phyloP scores from a whole-genome alignment of 306 rosid genomes.

The Dryas drummondii region DNA sequence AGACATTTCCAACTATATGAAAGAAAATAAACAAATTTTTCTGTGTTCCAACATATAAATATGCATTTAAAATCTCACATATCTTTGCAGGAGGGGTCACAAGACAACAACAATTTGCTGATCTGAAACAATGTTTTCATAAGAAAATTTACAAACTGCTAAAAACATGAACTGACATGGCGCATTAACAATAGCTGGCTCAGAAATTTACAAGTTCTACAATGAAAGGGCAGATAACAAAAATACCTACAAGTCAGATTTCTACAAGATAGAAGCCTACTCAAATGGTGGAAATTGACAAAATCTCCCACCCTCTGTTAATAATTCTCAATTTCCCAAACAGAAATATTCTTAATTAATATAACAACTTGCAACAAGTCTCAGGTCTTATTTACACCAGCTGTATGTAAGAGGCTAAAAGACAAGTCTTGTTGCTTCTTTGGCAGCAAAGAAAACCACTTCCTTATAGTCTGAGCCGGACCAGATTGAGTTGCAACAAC shows the following conservation, averaged over 20 bases:
- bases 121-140: not conserved
- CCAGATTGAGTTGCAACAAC: slow-evolving; percentile 29
- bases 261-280: slow-evolving; percentile 5
- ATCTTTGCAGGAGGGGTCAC: not conserved
- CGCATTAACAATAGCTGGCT: not conserved
- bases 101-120: not conserved
- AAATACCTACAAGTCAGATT: not conserved
- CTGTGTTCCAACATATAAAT: too few relatives aligned
- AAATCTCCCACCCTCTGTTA: not conserved
- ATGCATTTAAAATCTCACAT: too few relatives aligned
- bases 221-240: not conserved
- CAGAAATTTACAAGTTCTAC: slow-evolving; percentile 4
- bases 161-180: not conserved
- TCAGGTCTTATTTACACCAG: slow-evolving; percentile 12
- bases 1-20: too few relatives aligned
- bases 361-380: not conserved
- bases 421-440: slow-evolving; percentile 56
- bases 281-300: not conserved
- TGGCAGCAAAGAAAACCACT: slow-evolving; percentile 62
- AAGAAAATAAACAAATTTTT: too few relatives aligned
- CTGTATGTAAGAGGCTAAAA: slow-evolving; percentile 35
- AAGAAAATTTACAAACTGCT: not conserved
- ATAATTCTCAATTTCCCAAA: not conserved
- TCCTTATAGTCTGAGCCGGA: slow-evolving; percentile 42
- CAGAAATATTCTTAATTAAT: not conserved